These are phyloP conservation scores for Colletotrichum sp. DNA, from an alignment of 2,329 filamentous ascomycete genomes.

Conservation along the genomic window DNA sequence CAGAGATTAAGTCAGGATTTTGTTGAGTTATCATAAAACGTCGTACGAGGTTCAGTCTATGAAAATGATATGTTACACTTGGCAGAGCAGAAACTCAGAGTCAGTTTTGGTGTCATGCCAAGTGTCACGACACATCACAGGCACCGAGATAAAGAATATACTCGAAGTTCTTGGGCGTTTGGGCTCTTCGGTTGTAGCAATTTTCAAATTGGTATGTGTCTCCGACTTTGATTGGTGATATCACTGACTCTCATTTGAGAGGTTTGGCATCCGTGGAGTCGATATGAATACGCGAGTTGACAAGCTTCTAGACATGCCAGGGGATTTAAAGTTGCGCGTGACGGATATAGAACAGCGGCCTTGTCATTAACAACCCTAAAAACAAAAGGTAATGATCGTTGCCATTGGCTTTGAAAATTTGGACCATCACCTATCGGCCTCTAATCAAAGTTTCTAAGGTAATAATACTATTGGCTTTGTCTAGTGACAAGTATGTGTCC, in stretches of 20 bases:
- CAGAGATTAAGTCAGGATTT: rapidly evolving
- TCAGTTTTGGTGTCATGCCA: not conserved
- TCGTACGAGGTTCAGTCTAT: not conserved
- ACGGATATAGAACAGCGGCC: not conserved
- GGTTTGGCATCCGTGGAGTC: not conserved
- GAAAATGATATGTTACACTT: not conserved
- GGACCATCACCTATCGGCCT: too few relatives aligned
- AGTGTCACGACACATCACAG: too few relatives aligned
- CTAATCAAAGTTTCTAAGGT: too few relatives aligned
- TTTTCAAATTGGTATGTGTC: not conserved
- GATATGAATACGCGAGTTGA: not conserved
- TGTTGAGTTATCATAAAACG: not conserved
- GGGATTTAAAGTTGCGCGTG: not conserved
- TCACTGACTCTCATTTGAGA: not conserved
- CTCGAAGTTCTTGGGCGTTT: rapidly evolving
- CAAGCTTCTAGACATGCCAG: rapidly evolving
- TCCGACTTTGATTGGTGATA: not conserved
- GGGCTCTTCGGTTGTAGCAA: not conserved
- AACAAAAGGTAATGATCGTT: rapidly evolving
- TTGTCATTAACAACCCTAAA: too few relatives aligned
- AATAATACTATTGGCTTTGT: too few relatives aligned
- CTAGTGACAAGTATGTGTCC: too few relatives aligned
- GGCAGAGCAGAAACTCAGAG: not conserved
- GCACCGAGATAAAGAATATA: rapidly evolving
- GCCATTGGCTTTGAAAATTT: too few relatives aligned